Percentiles rank a stretch among this genome's conserved stretches.
Conservation (phyloP, 2,329 filamentous ascomycete genomes). For the Cadophora gregata region DNA sequence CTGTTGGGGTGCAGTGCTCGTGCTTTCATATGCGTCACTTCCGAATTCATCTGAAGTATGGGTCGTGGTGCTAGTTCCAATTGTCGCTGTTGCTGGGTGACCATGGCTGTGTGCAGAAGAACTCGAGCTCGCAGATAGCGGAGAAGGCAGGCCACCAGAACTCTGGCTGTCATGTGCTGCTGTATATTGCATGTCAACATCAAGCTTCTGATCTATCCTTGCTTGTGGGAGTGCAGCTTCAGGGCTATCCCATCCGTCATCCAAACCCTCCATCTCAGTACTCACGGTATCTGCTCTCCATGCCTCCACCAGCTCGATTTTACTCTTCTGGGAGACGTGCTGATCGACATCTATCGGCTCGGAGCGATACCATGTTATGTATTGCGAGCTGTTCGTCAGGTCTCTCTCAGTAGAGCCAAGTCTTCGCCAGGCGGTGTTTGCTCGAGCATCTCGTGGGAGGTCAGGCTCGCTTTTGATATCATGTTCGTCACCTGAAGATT, state of each 20-base stretch:
- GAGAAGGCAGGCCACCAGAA: not conserved
- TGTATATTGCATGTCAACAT: not conserved
- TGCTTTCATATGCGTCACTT: not conserved
- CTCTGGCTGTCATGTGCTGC: not conserved
- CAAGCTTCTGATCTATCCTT: not conserved
- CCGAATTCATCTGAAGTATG: not conserved
- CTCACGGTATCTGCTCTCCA: not conserved
- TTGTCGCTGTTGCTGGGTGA: not conserved
- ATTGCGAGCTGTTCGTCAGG: not conserved
- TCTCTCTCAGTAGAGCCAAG: constrained; percentile 1
- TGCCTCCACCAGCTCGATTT: not conserved
- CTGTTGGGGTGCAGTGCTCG: not conserved
- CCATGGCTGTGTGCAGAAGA: not conserved
- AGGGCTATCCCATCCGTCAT: not conserved
- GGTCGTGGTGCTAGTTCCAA: not conserved
- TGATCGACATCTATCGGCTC: not conserved
- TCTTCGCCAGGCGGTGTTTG: not conserved
- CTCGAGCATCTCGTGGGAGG: not conserved
- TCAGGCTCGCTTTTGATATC: not conserved
- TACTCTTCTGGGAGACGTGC: not conserved
- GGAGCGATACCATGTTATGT: not conserved
- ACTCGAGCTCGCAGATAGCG: not conserved
- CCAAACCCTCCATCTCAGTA: not conserved
- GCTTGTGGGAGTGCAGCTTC: not conserved
- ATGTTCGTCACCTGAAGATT: not conserved